Base-by-base conservation (phyloP, 768 basidiomycete species). In the Mycena rosella region DNA sequence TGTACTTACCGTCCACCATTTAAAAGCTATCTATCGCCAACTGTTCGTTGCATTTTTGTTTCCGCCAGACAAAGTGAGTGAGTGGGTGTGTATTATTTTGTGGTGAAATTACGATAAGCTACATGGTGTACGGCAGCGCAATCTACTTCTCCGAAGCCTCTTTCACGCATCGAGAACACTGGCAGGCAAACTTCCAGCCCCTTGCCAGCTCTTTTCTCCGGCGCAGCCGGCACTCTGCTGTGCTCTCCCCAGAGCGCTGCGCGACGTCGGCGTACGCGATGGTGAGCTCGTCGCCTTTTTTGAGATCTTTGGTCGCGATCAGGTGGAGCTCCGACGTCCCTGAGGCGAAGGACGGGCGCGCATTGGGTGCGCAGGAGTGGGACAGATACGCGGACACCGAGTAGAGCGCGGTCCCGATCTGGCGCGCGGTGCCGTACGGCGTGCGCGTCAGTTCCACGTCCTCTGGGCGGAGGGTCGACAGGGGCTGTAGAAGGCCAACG, bases 101-200 rank as follows among this genome's bases (percentile, higher is more conserved):
- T 11, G 18, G 42, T 14, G 11, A n/a, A 45, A 44, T 29, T 30
- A 62, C 44, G 20, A 48, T 20, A 27, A 11, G 44, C n/a, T 5
- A 54, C 29, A 18, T 18, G 24, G 27, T 49, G 60, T 22, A 44
- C 18, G 57, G 17, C 32, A 38, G 26, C 24, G 30, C 5, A 17
- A 44, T 38, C 45, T 67, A 53, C 55, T 63, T 63, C 42, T 58
- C 49, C 22, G 47, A 34, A 53, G 57, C 84, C 76, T 95, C 94
- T 60, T 79, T 81, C 40, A 78, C 74, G 75, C 94, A 95, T 48
- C 88, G 85, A 60, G 83, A 78, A 75, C 94, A 96, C 55, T 81
- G 77, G 74, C 94, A 96, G 14, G 91, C 88, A 75, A 95, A 94
- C 63, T 85, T 83, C 94, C 94, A 96, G 36, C 94, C 94, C 47